Conservation (phyloP, 495 filamentous ascomycete species). For the Hypoxylon trugodes region DNA sequence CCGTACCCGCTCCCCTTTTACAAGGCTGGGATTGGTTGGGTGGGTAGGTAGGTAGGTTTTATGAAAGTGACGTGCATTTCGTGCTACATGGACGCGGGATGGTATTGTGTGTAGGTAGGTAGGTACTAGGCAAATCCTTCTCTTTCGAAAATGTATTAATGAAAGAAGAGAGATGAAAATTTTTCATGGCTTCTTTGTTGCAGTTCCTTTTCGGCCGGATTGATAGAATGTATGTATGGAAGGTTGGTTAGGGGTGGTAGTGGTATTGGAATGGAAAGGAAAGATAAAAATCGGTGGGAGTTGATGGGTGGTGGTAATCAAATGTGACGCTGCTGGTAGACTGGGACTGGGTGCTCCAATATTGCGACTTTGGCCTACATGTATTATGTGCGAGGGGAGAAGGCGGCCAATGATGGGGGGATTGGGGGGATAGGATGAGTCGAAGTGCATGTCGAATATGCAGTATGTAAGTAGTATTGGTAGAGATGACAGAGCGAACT, state of each 20-base stretch:
- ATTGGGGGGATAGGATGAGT: too few relatives aligned
- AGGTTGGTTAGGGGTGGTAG: background rate
- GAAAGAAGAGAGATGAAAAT: background rate
- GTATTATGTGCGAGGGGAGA: conserved; percentile 1
- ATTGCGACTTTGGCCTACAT: conserved; percentile 28
- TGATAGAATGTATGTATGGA: background rate
- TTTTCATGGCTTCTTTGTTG: background rate
- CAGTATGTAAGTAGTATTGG: too few relatives aligned
- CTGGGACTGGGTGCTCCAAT: conserved; percentile 17
- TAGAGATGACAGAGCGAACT: too few relatives aligned
- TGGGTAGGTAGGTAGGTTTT: background rate
- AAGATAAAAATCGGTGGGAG: background rate
- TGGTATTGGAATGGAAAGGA: conserved; percentile 15
- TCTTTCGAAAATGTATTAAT: too few relatives aligned
- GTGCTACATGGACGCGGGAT: too few relatives aligned
- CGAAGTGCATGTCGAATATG: too few relatives aligned
- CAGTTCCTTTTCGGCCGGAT: background rate
- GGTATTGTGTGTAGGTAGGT: too few relatives aligned
- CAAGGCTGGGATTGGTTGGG: background rate
- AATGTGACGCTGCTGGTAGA: conserved; percentile 42
- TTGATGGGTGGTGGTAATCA: conserved; percentile 39
- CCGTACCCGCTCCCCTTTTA: background rate
- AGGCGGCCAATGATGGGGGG: conserved; percentile 6
- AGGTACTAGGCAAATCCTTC: too few relatives aligned
- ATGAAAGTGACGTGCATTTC: too few relatives aligned